Base-by-base conservation (phyloP, 257 asterid species). In the Scutellaria minor region DNA sequence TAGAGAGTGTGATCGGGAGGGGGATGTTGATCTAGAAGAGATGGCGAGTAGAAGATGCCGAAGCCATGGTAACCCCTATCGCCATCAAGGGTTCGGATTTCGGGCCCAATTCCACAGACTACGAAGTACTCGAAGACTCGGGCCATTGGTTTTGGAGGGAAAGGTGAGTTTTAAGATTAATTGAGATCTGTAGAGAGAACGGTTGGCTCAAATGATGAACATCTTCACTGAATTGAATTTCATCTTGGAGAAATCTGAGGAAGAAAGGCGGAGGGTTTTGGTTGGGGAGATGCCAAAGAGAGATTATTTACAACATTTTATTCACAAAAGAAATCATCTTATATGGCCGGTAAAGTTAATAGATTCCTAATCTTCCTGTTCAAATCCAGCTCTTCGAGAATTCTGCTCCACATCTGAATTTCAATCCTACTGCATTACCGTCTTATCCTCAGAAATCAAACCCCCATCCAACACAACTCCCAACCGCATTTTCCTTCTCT, bases 91-190 rank as follows among this genome's bases (percentile, higher is more conserved):
- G 98, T 87, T 10, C 96, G 91, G 77, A 92, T 86, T 81, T 92
- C 98, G 35, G 96, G 96, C 15, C 97, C 96, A n/a, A 92, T 70
- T n/a, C 98, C 98, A 80, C 98, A 92, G 35, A 88, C 96, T 18
- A 92, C 97, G 81, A 92, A 90, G 85, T 73, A 73, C 56, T 73
- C 72, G 52, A 73, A 73, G 51, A 73, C 58, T 8, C 59, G 78
- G 45, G 72, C 60, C 78, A 71, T 71, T 47, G 67, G 5, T 31
- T 59, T n/a, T 68, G 31, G 68, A 31, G 5, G 4, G 37, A 31
- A 31, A 31, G 37, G 5, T 31, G 37, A 31, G 37, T 31, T 31
- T 5, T 0, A 0, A 24, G 27, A 24, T 24, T 24, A 24, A 24
- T 24, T 24, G 27, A 24, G 27, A 24, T 24, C 27, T 24, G 27